These are phyloP conservation scores for Penicillium riverlandense DNA, from an alignment of 495 filamentous ascomycete species.

Conservation along the genomic window DNA sequence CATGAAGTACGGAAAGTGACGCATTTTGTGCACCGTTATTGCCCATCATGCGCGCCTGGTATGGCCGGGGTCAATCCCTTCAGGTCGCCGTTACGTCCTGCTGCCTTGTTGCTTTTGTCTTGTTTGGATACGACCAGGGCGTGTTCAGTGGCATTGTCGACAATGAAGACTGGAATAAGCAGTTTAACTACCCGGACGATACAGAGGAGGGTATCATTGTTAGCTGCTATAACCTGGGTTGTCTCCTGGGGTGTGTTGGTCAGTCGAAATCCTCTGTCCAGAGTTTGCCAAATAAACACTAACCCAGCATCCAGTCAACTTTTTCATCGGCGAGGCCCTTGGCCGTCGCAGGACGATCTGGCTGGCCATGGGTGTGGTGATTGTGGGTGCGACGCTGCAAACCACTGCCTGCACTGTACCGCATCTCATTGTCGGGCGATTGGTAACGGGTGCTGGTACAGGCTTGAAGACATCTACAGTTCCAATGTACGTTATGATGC, in stretches of 20 bases:
- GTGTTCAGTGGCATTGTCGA: slow-evolving; percentile 44
- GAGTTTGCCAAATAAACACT: too few species aligned
- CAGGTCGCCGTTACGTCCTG: slow-evolving; percentile 6
- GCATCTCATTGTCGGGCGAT: slow-evolving; percentile 42
- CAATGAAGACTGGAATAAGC: slow-evolving; percentile 39
- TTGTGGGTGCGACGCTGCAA: slow-evolving; percentile 40
- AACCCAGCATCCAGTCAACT: slow-evolving; percentile 12
- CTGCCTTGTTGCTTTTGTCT: slow-evolving; percentile 9
- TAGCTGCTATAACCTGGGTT: slow-evolving; percentile 45
- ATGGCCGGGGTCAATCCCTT: slow-evolving; percentile 8
- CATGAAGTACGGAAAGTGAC: too few species aligned
- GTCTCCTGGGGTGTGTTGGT: slow-evolving; percentile 36
- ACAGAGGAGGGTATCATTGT: slow-evolving; percentile 41
- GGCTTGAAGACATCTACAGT: slow-evolving; percentile 42
- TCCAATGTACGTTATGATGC: slow-evolving; percentile 19
- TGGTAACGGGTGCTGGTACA: slow-evolving; percentile 44
- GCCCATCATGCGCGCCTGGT: slow-evolving; percentile 9
- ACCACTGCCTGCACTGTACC: slow-evolving; percentile 32
- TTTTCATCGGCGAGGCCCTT: slow-evolving; percentile 40
- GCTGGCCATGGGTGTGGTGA: slow-evolving; percentile 28
- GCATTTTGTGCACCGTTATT: too few species aligned
- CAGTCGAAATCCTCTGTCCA: background rate
- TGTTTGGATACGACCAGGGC: slow-evolving; percentile 47
- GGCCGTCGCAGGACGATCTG: slow-evolving; percentile 40
- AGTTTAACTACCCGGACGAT: slow-evolving; percentile 34